Evolutionary conservation across 352 stramenopile species (phyloP), one percentile per base, ranked within the genome.

Genomic region (Aphanomyces invadans): DNA sequence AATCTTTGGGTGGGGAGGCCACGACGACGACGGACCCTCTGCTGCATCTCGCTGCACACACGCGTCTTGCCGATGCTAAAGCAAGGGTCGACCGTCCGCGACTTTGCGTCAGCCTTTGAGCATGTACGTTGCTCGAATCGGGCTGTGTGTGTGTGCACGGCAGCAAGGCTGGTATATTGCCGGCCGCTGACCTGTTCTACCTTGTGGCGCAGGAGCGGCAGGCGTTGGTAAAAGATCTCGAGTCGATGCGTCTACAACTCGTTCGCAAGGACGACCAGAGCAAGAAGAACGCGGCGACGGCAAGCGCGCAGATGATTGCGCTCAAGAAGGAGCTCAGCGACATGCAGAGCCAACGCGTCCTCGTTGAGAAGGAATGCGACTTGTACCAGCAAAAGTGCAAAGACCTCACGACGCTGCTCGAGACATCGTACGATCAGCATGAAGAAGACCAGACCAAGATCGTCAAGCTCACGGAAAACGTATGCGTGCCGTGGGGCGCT

Each of bases 271-370:
- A 90, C 44, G 76, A 88, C 51, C 64, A 32, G 19, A 71, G 78
- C 25, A 69, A 68, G 44, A 87, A 84, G 25, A 70, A 76, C 0
- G 64, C 80, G 2, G 73, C 78, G 3, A 69, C 76, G 42, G 77
- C 79, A 45, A 92, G 83, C 51, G 70, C 77, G 4, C 81, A 90
- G 64, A 66, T 73, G 26, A 75, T 92, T 44, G 80, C 88, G 70
- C 76, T 92, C 49, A 92, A 92, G 73, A 82, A 81, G 25, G 83
- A 92, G 66, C 79, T 92, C 59, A 76, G 79, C 45, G 62, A 80
- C 25, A 44, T 90, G 29, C 76, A 87, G 65, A 72, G 67, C 48
- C 67, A 80, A 3, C 72, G 83, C 38, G 33, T 57, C 28, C 57
- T 71, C 9, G 69, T 79, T 17, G 79, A 90, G 65, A 73, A 77